Conservation (phyloP, 1,139 yeast species). For the Meyerozyma carpophila region DNA sequence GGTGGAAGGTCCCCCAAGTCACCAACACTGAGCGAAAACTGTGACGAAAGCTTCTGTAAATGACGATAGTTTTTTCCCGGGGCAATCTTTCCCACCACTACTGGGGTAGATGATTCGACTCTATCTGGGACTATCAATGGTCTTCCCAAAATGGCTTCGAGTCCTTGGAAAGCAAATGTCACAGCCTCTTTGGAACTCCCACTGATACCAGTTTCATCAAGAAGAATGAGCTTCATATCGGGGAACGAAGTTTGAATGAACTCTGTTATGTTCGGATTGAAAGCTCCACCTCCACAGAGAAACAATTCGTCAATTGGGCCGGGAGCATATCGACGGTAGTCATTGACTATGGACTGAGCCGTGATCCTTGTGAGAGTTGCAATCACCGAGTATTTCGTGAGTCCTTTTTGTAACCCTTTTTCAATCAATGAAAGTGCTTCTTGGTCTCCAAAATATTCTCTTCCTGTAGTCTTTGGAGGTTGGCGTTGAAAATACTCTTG, state of each 20-base stretch:
- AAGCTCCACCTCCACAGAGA: slow-evolving; percentile 11
- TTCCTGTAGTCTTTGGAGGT: slow-evolving; percentile 11
- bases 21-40: not conserved
- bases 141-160: slow-evolving; percentile 9
- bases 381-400: slow-evolving; percentile 6
- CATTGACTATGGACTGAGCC: slow-evolving; percentile 8
- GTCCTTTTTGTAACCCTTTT: slow-evolving; percentile 3
- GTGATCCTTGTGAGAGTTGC: slow-evolving; percentile 11
- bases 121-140: slow-evolving; percentile 9
- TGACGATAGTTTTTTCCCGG: slow-evolving; percentile 2
- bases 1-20: not conserved
- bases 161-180: slow-evolving; percentile 10
- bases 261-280: slow-evolving; percentile 7
- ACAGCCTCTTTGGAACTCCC: slow-evolving; percentile 9
- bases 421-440: slow-evolving; percentile 7
- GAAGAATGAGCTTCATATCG: slow-evolving; percentile 6
- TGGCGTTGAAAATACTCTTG: slow-evolving; percentile 6
- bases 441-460: slow-evolving; percentile 10
- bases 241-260: slow-evolving; percentile 7
- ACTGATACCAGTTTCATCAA: slow-evolving; percentile 8
- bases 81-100: slow-evolving; percentile 8
- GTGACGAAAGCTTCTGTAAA: not conserved
- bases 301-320: slow-evolving; percentile 7
- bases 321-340: slow-evolving; percentile 6
- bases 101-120: slow-evolving; percentile 7